Percentiles rank a stretch among this genome's conserved stretches.
Evolutionary conservation across 345 rosid species (phyloP).

Genomic region (Streptanthus diversifolius): DNA sequence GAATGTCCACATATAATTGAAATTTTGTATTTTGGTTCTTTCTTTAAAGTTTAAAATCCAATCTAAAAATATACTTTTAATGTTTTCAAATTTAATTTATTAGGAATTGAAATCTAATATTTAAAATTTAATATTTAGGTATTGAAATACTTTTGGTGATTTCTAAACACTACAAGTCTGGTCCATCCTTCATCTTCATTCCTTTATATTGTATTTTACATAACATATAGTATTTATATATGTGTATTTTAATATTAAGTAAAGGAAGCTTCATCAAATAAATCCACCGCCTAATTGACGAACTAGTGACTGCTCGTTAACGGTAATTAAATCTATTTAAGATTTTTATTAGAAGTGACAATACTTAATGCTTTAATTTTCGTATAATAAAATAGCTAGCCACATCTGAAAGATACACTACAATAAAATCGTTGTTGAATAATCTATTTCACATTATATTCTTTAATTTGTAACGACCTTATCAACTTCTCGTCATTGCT

Average conservation of each 20-base stretch:
- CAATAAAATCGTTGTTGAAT: not conserved
- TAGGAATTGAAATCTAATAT: not conserved
- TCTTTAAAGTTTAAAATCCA: not conserved
- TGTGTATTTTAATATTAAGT: not conserved
- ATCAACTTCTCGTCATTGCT: conserved; percentile 15
- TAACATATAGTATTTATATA: not conserved
- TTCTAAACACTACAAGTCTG: not conserved
- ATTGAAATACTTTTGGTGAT: not conserved
- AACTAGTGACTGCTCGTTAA: not conserved
- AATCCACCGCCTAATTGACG: not conserved
- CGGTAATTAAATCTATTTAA: not conserved
- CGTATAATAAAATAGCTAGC: not conserved
- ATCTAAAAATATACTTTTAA: not conserved
- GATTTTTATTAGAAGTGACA: not conserved
- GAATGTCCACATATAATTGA: not conserved
- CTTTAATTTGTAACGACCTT: not conserved
- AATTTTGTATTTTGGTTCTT: not conserved
- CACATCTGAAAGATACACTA: not conserved
- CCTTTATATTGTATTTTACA: not conserved
- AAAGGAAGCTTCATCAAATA: conserved; percentile 1
- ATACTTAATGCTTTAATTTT: not conserved
- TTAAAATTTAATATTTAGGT: not conserved
- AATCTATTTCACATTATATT: not conserved
- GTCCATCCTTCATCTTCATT: not conserved
- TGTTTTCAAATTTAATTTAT: not conserved